Percentiles rank a stretch among this genome's conserved stretches.
Conservation (phyloP, 768 basidiomycete genomes). For the Russula earlei region DNA sequence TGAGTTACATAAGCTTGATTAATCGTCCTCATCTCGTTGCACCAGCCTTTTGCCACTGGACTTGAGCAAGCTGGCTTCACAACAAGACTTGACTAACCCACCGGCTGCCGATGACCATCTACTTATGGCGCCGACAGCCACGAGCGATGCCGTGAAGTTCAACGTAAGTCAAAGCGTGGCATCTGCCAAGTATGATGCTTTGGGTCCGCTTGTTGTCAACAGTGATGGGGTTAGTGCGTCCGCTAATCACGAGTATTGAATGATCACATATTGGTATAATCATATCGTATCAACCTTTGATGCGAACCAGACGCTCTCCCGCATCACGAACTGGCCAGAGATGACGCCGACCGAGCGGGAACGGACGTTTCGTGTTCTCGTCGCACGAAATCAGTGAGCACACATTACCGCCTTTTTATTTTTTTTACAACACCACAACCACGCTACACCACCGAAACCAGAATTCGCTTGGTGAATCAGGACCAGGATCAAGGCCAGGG, state of each 20-base stretch:
- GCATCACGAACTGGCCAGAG: conserved; percentile 15
- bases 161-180: conserved; percentile 2
- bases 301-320: conserved; percentile 18
- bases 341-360: conserved; percentile 13
- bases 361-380: conserved; percentile 16
- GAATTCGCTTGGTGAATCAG: conserved; percentile 13
- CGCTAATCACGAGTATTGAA: background rate
- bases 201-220: conserved; percentile 13
- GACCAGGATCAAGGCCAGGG: too few species aligned
- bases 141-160: background rate
- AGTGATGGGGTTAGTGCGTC: conserved; percentile 11
- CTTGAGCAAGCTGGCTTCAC: background rate
- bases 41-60: background rate
- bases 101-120: background rate
- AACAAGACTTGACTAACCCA: background rate
- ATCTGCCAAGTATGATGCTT: conserved; percentile 10
- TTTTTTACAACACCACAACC: too few species aligned
- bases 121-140: background rate
- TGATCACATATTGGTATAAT: background rate
- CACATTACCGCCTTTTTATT: too few species aligned
- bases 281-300: too few species aligned
- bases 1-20: conserved; percentile 7
- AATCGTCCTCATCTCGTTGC: too few species aligned
- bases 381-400: conserved; percentile 12
- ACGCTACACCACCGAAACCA: too few species aligned